Evolutionary conservation across 108 stramenopile species (phyloP).

Genomic region (Fragilaria crotonensis): DNA sequence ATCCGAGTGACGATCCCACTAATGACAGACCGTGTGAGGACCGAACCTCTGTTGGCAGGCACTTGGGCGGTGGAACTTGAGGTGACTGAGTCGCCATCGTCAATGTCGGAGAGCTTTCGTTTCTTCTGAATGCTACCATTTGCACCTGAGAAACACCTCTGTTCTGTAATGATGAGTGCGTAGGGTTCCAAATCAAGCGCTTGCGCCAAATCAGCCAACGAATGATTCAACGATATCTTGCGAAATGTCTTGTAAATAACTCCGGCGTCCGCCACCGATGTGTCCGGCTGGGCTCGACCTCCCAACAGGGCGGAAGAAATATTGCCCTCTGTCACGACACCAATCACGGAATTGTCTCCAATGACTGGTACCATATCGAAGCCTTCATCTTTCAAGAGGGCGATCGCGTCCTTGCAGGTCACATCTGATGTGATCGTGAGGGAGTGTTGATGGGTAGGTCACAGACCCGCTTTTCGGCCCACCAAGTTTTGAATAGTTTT

Average conservation of each 20-base stretch:
- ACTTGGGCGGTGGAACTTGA: background rate
- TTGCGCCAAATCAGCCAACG: constrained; percentile 67
- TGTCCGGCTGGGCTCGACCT: constrained; percentile 59
- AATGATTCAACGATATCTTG: constrained; percentile 65
- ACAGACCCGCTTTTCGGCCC: constrained; percentile 65
- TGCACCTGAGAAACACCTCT: constrained; percentile 58
- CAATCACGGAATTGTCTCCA: constrained; percentile 64
- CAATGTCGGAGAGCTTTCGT: constrained; percentile 20
- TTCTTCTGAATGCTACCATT: constrained; percentile 8
- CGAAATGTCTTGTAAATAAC: constrained; percentile 87
- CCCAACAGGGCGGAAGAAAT: constrained; percentile 65
- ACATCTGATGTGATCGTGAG: constrained; percentile 81
- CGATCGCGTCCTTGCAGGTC: constrained; percentile 81
- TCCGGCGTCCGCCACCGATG: constrained; percentile 66
- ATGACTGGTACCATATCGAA: constrained; percentile 95
- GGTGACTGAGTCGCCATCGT: constrained; percentile 10
- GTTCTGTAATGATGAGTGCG: constrained; percentile 81
- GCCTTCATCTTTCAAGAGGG: constrained; percentile 74
- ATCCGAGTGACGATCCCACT: constrained; percentile 72
- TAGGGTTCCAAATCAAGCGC: constrained; percentile 88
- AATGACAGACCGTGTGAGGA: constrained; percentile 54
- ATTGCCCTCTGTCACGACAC: constrained; percentile 93
- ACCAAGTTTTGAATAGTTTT: constrained; percentile 53
- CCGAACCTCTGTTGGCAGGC: constrained; percentile 16
- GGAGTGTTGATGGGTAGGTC: constrained; percentile 82